Evolutionary conservation across 345 rosid species (phyloP), one percentile per base, ranked within the genome.

Genomic region (Leavenworthia alabamica): DNA sequence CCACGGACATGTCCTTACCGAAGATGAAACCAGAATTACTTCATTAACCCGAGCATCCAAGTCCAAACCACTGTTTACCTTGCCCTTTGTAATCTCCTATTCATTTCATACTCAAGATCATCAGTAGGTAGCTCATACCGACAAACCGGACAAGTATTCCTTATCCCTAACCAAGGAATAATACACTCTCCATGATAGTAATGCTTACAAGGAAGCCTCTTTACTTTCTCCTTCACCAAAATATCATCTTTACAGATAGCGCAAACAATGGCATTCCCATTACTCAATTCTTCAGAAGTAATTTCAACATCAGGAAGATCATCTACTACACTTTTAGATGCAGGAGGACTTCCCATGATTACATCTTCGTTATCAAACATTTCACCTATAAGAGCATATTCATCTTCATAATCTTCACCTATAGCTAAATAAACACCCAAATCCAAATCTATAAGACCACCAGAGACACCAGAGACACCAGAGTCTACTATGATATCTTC

Each of bases 61-160:
- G 13, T 49, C 46, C 6, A 32, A 42, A 22, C 56, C 19, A 50
- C 13, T 27, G 28, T 31, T 31, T 74, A 36, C 26, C 73, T 9
- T 40, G 67, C 44, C 20, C 64, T 71, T 60, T 80, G 64, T 31
- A 33, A 63, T 42, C 33, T 70, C 77, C 74, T 81, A 62, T 68
- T 73, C 79, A 78, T 75, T 68, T 89, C 98, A 44, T 82, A 81
- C 13, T 84, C 89, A 56, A 72, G 73, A 72, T 86, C 86, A 68
- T 86, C 95, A 1, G 98, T 86, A 56, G 91, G 95, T 70, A 92
- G 69, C 79, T 92, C 96, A 61, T 73, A 75, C 27, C 96, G 81
- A 73, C 96, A 92, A 61, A 92, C 89, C 13, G 96, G 98, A 42
- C 98, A 92, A 7, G 98, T 85, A 58, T 86, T 92, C 79, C 93